phyloP scores from a whole-genome alignment of 768 basidiomycete species.

The Suillus ampliporus region DNA sequence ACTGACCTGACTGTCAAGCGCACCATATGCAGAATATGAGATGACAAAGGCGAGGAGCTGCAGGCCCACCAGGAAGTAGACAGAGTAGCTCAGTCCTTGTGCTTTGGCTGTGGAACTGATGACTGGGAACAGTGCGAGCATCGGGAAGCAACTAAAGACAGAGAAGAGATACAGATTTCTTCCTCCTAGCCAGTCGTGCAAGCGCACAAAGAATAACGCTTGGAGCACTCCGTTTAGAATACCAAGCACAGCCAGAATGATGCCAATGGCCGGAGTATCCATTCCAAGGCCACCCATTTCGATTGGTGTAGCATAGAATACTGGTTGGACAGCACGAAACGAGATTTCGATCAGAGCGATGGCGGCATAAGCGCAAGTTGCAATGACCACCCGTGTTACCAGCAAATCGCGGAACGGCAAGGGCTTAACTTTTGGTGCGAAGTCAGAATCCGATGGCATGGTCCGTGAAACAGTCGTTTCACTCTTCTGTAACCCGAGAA shows the following conservation, averaged over 20 bases:
- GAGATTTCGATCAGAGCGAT: slow-evolving; percentile 68
- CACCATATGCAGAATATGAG: slow-evolving; percentile 60
- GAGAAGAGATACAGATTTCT: slow-evolving; percentile 59
- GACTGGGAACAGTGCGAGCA: slow-evolving; percentile 48
- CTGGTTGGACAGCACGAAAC: slow-evolving; percentile 48
- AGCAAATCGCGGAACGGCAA: slow-evolving; percentile 53
- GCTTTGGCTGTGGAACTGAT: slow-evolving; percentile 43
- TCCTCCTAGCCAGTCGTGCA: slow-evolving; percentile 59
- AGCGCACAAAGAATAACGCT: slow-evolving; percentile 61
- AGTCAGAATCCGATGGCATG: not conserved
- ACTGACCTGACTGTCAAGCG: slow-evolving; percentile 22
- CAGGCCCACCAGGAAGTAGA: slow-evolving; percentile 52
- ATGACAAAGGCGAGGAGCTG: slow-evolving; percentile 54
- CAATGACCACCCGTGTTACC: slow-evolving; percentile 54
- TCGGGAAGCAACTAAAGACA: slow-evolving; percentile 52
- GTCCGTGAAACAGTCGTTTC: not conserved
- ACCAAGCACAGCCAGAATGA: slow-evolving; percentile 21
- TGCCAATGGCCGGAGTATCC: slow-evolving; percentile 25
- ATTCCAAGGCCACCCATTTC: slow-evolving; percentile 17
- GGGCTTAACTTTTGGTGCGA: slow-evolving; percentile 24
- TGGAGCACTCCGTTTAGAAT: slow-evolving; percentile 50
- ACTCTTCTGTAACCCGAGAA: not conserved
- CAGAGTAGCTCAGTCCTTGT: slow-evolving; percentile 43
- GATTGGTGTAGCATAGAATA: slow-evolving; percentile 27
- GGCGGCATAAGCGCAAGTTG: slow-evolving; percentile 62